These are phyloP conservation scores for Neostapfia colusana DNA, from an alignment of 176 grass and related monocot genomes.

Conservation along the genomic window DNA sequence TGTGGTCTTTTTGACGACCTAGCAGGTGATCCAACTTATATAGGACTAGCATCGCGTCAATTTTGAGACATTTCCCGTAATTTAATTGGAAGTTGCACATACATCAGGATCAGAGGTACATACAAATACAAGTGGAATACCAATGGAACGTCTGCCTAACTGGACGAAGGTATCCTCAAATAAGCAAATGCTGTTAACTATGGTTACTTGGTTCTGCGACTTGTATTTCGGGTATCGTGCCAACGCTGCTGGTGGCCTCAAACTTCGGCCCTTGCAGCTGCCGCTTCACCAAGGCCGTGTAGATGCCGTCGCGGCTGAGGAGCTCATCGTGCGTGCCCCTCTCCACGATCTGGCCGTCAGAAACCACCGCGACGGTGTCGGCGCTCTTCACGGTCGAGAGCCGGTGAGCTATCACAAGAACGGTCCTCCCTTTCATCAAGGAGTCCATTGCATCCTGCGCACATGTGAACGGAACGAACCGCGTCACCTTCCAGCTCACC, in stretches of 20 bases:
- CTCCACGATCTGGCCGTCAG: constrained; percentile 85
- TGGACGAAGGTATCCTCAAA: background rate
- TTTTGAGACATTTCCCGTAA: constrained; percentile 8
- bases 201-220: constrained; percentile 25
- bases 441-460: constrained; percentile 98
- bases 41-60: background rate
- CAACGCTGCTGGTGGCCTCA: constrained; percentile 41
- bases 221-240: constrained; percentile 20
- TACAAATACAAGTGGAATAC: background rate
- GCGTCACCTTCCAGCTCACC: constrained; percentile 10
- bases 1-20: background rate
- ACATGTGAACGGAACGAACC: constrained; percentile 1
- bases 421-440: constrained; percentile 90
- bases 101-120: constrained; percentile 32
- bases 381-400: constrained; percentile 95
- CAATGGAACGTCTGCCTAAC: background rate
- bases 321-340: constrained; percentile 80
- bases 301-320: constrained; percentile 73
- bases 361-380: constrained; percentile 82
- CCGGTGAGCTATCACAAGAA: constrained; percentile 95
- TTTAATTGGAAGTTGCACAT: constrained; percentile 34
- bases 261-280: constrained; percentile 80
- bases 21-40: background rate
- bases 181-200: constrained; percentile 2
- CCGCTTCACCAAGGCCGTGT: constrained; percentile 93